A percentile compares a stretch with the other conserved stretches of the same genome.
These are phyloP conservation scores for Trypanosoma avium DNA, from an alignment of 208 protist genomes.

Conservation along the genomic window DNA sequence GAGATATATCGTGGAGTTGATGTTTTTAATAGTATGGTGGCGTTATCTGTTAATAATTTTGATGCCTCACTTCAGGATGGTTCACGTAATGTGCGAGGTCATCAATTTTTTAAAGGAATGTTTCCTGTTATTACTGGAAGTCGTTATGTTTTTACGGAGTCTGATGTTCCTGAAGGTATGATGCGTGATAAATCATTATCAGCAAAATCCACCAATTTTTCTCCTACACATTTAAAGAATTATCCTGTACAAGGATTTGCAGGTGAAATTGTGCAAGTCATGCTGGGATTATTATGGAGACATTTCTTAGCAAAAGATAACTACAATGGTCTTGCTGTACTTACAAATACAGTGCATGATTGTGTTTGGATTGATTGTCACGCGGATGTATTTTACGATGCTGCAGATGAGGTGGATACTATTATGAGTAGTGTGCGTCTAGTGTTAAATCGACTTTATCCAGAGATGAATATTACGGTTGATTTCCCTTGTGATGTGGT, in stretches of 20 bases:
- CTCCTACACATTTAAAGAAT: slow-evolving; percentile 92
- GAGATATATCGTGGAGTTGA: slow-evolving; percentile 89
- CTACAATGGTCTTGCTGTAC: slow-evolving; percentile 87
- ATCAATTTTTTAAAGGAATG: slow-evolving; percentile 92
- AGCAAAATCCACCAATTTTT: slow-evolving; percentile 91
- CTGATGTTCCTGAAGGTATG: slow-evolving; percentile 81
- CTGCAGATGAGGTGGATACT: slow-evolving; percentile 78
- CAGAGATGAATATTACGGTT: slow-evolving; percentile 82
- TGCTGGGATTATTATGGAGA: slow-evolving; percentile 90
- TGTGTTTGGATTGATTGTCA: slow-evolving; percentile 94
- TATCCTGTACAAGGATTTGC: slow-evolving; percentile 94
- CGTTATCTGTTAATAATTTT: slow-evolving; percentile 88
- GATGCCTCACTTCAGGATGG: slow-evolving; percentile 88
- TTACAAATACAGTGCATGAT: slow-evolving; percentile 94
- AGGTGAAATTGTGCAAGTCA: slow-evolving; percentile 92
- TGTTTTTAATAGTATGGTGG: slow-evolving; percentile 90
- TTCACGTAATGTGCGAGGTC: slow-evolving; percentile 77
- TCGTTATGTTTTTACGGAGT: slow-evolving; percentile 90
- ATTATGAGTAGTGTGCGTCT: slow-evolving; percentile 86
- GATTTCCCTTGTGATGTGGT: slow-evolving; percentile 91
- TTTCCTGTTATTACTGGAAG: slow-evolving; percentile 91
- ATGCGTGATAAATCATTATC: slow-evolving; percentile 41
- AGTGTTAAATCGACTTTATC: slow-evolving; percentile 78
- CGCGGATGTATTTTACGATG: slow-evolving; percentile 71
- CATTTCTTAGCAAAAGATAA: slow-evolving; percentile 85